Conservation (phyloP, 352 stramenopile genomes). For the Pythium rhizo-oryzae region DNA sequence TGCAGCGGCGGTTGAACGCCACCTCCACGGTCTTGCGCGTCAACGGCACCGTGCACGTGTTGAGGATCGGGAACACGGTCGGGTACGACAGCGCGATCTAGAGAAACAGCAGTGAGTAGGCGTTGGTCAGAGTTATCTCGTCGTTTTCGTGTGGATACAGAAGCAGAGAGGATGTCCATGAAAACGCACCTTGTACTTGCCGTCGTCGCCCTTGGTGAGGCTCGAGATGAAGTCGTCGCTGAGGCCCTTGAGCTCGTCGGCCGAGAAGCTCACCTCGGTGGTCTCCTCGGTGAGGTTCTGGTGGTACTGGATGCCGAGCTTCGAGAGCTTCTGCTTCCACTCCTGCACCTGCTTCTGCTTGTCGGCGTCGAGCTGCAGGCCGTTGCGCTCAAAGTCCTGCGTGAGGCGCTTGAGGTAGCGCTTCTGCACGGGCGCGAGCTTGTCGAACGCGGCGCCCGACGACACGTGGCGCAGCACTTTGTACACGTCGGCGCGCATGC, state of each 20-base stretch:
- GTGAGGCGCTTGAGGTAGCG: slow-evolving; percentile 81
- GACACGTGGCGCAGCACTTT: slow-evolving; percentile 64
- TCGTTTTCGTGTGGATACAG: neutral
- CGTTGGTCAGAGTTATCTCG: too few relatives aligned
- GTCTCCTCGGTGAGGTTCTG: slow-evolving; percentile 88
- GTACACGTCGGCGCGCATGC: slow-evolving; percentile 88
- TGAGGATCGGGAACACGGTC: slow-evolving; percentile 89
- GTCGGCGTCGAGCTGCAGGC: slow-evolving; percentile 66
- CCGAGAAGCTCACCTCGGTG: slow-evolving; percentile 78
- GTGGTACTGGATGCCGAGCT: slow-evolving; percentile 81
- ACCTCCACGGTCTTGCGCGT: slow-evolving; percentile 83
- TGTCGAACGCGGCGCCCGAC: slow-evolving; percentile 48
- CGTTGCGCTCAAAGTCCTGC: slow-evolving; percentile 87
- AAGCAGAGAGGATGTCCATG: neutral
- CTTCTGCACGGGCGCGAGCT: slow-evolving; percentile 56
- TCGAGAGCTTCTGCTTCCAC: slow-evolving; percentile 87
- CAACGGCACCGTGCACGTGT: slow-evolving; percentile 81
- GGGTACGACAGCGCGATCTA: slow-evolving; percentile 87
- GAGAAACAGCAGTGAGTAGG: too few relatives aligned
- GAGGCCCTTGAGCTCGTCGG: slow-evolving; percentile 78
- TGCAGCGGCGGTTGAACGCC: slow-evolving; percentile 83
- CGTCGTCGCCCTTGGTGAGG: slow-evolving; percentile 68
- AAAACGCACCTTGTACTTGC: slow-evolving; percentile 71
- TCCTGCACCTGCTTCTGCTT: slow-evolving; percentile 76
- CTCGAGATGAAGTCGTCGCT: slow-evolving; percentile 77